These are phyloP conservation scores for Alternaria metachromatica DNA, from an alignment of 2,329 filamentous ascomycete genomes.

Conservation along the genomic window DNA sequence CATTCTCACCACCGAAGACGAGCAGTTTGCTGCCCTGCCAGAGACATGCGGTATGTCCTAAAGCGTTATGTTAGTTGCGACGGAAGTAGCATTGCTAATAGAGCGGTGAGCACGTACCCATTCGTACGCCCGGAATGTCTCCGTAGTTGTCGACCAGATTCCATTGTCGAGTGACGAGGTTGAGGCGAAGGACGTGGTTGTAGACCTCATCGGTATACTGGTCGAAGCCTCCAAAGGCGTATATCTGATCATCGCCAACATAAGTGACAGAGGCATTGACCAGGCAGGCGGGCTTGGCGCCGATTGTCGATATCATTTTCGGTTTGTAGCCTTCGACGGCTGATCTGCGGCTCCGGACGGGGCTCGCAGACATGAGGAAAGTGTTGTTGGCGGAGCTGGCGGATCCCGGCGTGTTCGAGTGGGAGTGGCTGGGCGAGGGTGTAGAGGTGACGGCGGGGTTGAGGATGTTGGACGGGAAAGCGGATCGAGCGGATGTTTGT, in stretches of 20 bases:
- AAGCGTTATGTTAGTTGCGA: conserved; percentile 16
- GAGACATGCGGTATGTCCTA: conserved; percentile 91
- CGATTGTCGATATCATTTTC: conserved; percentile 70
- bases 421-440: conserved; percentile 50
- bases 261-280: conserved; percentile 99
- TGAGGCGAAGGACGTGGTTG: conserved; percentile 91
- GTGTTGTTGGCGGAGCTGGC: conserved; percentile 73
- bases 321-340: conserved; percentile 80
- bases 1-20: conserved; percentile 97
- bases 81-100: not conserved
- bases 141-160: conserved; percentile 97
- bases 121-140: conserved; percentile 93
- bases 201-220: conserved; percentile 99
- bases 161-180: conserved; percentile 90
- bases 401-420: conserved; percentile 54
- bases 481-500: conserved; percentile 27
- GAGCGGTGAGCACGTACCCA: conserved; percentile 68
- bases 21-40: conserved; percentile 95
- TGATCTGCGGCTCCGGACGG: conserved; percentile 59
- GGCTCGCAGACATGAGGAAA: conserved; percentile 85
- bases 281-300: conserved; percentile 82
- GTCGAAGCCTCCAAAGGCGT: conserved; percentile 97
- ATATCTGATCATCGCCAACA: conserved; percentile 96
- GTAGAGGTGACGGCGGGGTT: conserved; percentile 40
- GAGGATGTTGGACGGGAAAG: conserved; percentile 28